Evolutionary conservation across 108 stramenopile species (phyloP), one percentile per base, ranked within the genome.

Genomic region (Cylindrotheca fusiformis): DNA sequence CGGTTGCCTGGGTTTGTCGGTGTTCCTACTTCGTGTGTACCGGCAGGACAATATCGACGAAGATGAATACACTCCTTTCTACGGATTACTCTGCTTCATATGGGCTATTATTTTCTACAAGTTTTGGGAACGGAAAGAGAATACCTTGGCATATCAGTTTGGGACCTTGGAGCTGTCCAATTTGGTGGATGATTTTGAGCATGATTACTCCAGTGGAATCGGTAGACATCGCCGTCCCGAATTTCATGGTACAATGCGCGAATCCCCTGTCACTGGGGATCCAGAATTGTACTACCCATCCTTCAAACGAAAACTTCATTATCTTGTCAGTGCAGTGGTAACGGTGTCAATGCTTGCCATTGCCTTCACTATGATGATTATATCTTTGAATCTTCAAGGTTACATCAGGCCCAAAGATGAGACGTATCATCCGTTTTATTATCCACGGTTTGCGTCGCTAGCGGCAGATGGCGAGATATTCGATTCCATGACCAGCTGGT

Each of bases 301-400:
- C 10, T 46, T 22, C 26, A 74, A 72, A 59, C 83, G 92, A 19
- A 62, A 68, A 24, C 21, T 85, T 17, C 81, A 79, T 50, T 87
- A 82, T 58, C 48, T 69, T 32, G 55, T 71, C n/a, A 75, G 81
- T 60, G 75, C 78, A 18, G 10, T 81, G 41, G 69, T 88, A 47
- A 90, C 89, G 6, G 14, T 45, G n/a, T 22, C 63, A 24, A 71
- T 90, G 71, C 63, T 94, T 17, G 46, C 32, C 19, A 67, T 80
- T 4, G 87, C 92, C 31, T 80, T 84, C 59, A 41, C 65, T 17
- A 57, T 90, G 18, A 94, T 94, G 92, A 76, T 87, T 48, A 56
- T 88, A 19, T 80, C 75, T 24, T 67, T 94, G 50, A 94, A 94
- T 58, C 26, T 90, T 28, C 92, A 94, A 71, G 92, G 90, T 6